A percentile compares a stretch with the other conserved stretches of the same genome.
These are phyloP conservation scores for Sicyos baderoa DNA, from an alignment of 306 rosid species.

Conservation along the genomic window DNA sequence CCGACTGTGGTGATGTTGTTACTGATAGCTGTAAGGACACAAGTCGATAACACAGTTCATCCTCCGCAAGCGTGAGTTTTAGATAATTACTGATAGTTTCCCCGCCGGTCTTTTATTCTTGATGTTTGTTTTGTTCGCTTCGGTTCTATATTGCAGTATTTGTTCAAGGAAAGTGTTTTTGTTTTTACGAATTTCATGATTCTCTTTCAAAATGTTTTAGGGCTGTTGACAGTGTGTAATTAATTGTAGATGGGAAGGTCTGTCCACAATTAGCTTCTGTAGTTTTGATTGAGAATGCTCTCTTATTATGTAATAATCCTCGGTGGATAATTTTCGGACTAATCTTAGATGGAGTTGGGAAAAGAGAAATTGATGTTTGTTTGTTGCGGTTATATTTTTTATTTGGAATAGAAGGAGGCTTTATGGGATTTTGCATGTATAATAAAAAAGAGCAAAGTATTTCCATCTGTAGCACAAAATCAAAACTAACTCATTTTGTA, in stretches of 20 bases:
- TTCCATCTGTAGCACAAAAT: no score
- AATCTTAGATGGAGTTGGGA: neutral
- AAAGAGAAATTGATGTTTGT: neutral
- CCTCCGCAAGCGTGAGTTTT: conserved; percentile 65
- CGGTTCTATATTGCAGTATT: neutral
- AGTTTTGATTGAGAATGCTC: neutral
- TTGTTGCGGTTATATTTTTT: neutral
- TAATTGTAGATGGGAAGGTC: neutral
- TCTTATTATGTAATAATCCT: neutral
- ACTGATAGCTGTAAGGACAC: conserved; percentile 69
- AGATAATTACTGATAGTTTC: neutral
- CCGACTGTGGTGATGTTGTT: conserved; percentile 82
- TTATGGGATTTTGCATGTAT: no score
- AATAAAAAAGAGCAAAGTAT: no score
- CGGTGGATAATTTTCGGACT: neutral
- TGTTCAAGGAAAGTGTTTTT: neutral
- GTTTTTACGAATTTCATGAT: neutral
- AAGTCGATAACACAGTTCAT: conserved; percentile 80
- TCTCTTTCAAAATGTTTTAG: neutral
- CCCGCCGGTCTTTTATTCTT: no score
- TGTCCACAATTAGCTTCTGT: neutral
- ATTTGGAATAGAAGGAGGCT: neutral
- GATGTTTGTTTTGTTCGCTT: neutral
- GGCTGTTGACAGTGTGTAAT: neutral
- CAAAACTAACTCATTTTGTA: no score